phyloP scores from a whole-genome alignment of 1,284 basidiomycete species.

The Pseudozyma tsukubaensis region DNA sequence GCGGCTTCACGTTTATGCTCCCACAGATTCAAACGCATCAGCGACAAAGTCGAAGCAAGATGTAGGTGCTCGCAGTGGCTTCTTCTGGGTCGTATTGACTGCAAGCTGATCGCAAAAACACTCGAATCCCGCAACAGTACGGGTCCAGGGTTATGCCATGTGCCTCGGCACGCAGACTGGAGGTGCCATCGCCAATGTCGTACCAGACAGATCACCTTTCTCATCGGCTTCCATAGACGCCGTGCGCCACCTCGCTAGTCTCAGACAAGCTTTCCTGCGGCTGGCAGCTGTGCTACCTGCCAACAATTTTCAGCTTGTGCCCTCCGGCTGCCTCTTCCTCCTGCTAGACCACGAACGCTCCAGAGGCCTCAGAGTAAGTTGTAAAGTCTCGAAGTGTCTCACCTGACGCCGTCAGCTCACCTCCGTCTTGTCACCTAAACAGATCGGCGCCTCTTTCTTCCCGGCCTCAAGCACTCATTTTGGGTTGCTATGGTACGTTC shows the following conservation, averaged over 20 bases:
- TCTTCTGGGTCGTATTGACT: not conserved
- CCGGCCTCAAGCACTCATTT: constrained; percentile 10
- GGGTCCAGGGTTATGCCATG: constrained; percentile 18
- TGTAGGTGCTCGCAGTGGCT: constrained; percentile 3
- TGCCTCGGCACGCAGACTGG: constrained; percentile 3
- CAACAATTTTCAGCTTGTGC: not conserved
- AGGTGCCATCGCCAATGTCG: not conserved
- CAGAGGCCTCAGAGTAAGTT: constrained; percentile 18
- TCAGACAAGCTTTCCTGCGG: constrained; percentile 12
- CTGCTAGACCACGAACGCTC: constrained; percentile 6
- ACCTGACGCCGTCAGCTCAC: not conserved
- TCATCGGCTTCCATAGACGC: constrained; percentile 8
- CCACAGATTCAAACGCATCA: constrained; percentile 23
- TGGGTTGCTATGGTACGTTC: constrained; percentile 22
- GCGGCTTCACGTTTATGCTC: not conserved
- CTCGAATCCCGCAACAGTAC: not conserved
- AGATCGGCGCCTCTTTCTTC: constrained; percentile 21
- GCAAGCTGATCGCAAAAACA: not conserved
- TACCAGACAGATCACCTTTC: not conserved
- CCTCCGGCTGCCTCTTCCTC: constrained; percentile 14
- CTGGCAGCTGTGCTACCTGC: not conserved
- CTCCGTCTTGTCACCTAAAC: not conserved
- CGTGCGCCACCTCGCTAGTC: constrained; percentile 4
- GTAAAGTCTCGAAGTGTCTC: too few species aligned
- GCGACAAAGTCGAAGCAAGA: constrained; percentile 5